Percentiles rank a stretch among this genome's conserved stretches.
phyloP scores from a whole-genome alignment of 2,329 filamentous ascomycete species.

The Sporothrix humicola region DNA sequence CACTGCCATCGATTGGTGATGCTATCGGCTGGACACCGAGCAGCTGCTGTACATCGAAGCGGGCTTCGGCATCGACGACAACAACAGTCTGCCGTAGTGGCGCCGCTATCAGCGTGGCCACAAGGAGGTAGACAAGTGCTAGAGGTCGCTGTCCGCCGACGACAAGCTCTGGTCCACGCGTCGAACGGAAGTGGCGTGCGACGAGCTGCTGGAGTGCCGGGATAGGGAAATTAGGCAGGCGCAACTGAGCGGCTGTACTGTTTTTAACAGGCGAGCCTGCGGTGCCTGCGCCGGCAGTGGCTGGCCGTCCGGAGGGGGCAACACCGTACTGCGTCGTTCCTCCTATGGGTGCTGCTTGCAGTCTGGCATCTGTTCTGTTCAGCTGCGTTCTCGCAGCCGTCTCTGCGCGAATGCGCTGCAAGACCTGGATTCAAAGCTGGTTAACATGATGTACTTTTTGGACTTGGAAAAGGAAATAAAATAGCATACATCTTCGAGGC shows the following conservation, averaged over 20 bases:
- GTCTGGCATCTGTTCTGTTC: neutral
- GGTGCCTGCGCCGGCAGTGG: neutral
- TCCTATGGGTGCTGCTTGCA: neutral
- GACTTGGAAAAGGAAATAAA: neutral
- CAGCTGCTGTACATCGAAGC: conserved; percentile 60
- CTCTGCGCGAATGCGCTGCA: conserved; percentile 30
- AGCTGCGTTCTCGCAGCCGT: conserved; percentile 5
- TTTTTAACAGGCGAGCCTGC: conserved; percentile 1
- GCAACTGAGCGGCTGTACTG: neutral
- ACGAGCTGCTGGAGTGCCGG: conserved; percentile 55
- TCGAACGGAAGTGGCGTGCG: conserved; percentile 54
- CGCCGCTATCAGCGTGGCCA: conserved; percentile 57
- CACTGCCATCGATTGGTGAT: conserved; percentile 19
- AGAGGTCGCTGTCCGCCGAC: conserved; percentile 58
- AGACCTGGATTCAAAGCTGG: conserved; percentile 8
- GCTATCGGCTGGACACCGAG: conserved; percentile 39
- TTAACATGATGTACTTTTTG: conserved; percentile 24
- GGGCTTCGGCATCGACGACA: conserved; percentile 60
- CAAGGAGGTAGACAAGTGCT: conserved; percentile 61
- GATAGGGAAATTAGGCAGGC: conserved; percentile 47
- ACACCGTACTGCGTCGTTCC: conserved; percentile 10
- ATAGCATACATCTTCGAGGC: conserved; percentile 61
- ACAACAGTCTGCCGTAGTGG: conserved; percentile 57
- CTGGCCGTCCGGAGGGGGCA: conserved; percentile 31
- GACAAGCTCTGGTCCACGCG: conserved; percentile 54